A percentile compares a stretch with the other conserved stretches of the same genome.
phyloP scores from a whole-genome alignment of 441 rosid species.

The Metrosideros polymorpha region DNA sequence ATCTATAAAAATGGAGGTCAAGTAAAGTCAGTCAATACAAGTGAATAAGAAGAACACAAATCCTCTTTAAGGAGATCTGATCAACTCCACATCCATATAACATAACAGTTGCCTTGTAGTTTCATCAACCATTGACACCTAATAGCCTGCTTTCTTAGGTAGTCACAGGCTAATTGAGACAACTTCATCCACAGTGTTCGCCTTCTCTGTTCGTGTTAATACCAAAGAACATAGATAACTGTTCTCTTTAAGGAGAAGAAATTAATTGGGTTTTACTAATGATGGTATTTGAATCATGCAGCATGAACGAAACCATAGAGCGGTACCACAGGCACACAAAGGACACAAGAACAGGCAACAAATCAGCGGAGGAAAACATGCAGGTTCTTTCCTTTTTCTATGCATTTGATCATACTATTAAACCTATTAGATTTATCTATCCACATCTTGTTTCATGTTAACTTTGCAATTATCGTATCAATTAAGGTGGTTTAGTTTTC shows the following conservation, averaged over 20 bases:
- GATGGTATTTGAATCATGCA: slow-evolving; percentile 14
- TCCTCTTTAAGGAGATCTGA: not conserved
- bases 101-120: not conserved
- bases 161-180: not conserved
- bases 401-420: not conserved
- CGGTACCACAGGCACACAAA: slow-evolving; percentile 58
- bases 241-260: not conserved
- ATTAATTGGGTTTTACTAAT: not conserved
- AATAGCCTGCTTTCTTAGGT: not conserved
- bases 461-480: not conserved
- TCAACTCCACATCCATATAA: not conserved
- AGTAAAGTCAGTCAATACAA: not conserved
- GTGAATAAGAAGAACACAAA: not conserved
- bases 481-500: not conserved
- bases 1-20: not conserved
- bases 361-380: slow-evolving; percentile 43
- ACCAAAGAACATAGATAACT: not conserved
- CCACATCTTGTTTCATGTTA: not conserved
- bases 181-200: not conserved
- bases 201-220: not conserved
- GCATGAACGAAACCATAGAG: slow-evolving; percentile 77
- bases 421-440: not conserved
- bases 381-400: slow-evolving; percentile 34
- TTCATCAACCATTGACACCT: not conserved
- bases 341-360: slow-evolving; percentile 33